Conservation (phyloP, 352 stramenopile genomes). For the Phytophthora megakarya region DNA sequence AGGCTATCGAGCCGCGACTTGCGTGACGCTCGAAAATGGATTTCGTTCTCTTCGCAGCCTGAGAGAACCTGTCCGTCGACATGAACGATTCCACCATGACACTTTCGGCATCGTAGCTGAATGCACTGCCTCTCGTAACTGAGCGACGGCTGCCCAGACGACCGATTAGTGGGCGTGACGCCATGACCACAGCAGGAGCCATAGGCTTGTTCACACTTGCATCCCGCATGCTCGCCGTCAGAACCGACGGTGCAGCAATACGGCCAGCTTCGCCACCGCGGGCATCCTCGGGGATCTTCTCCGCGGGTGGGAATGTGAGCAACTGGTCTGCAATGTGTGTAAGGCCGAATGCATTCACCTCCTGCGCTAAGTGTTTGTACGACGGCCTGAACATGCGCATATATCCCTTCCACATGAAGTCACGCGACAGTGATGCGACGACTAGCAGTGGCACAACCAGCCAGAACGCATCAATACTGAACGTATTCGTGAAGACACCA, state of each 20-base stretch:
- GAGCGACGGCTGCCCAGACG: constrained; percentile 42
- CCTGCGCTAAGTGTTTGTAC: constrained; percentile 88
- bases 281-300: constrained; percentile 67
- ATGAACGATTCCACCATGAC: constrained; percentile 91
- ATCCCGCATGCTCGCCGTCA: constrained; percentile 36
- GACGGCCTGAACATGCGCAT: constrained; percentile 77
- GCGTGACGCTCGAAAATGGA: constrained; percentile 80
- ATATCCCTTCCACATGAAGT: constrained; percentile 87
- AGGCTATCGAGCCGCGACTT: constrained; percentile 84
- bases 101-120: constrained; percentile 90
- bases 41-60: constrained; percentile 47
- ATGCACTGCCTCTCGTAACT: constrained; percentile 68
- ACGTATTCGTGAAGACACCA: constrained; percentile 76
- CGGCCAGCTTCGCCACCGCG: constrained; percentile 35
- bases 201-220: constrained; percentile 34
- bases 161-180: constrained; percentile 31
- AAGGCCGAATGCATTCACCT: constrained; percentile 74
- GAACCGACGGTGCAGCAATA: constrained; percentile 18
- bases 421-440: constrained; percentile 69
- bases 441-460: constrained; percentile 74
- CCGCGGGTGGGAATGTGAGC: constrained; percentile 77
- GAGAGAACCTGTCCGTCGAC: constrained; percentile 69
- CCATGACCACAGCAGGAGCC: constrained; percentile 38
- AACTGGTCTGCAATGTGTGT: constrained; percentile 68
- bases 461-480: constrained; percentile 76